A percentile compares a stretch with the other conserved stretches of the same genome.
phyloP scores from a whole-genome alignment of 2,329 filamentous ascomycete genomes.

The Hymenoscyphus salicellus region DNA sequence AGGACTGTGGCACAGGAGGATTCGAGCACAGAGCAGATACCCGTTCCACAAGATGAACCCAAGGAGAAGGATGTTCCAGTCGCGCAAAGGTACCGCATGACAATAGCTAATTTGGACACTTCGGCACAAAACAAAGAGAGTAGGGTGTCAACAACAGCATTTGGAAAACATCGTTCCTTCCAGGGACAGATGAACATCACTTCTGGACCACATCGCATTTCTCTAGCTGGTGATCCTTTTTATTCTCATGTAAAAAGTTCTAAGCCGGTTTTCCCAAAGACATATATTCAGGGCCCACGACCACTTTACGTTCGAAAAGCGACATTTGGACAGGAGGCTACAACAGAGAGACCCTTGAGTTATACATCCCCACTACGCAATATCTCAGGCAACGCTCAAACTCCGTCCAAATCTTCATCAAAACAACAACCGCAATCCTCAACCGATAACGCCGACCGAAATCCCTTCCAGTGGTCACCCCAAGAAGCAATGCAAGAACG shows the following conservation, averaged over 20 bases:
- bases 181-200: slow-evolving; percentile 1
- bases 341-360: slow-evolving; percentile 13
- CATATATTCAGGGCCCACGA: slow-evolving; percentile 15
- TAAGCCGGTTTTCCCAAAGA: slow-evolving; percentile 17
- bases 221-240: slow-evolving; percentile 26
- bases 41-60: slow-evolving; percentile 7
- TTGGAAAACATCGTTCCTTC: slow-evolving; percentile 8
- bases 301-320: slow-evolving; percentile 30
- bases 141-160: slow-evolving; percentile 11
- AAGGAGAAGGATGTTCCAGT: slow-evolving; percentile 20
- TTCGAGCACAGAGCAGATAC: background rate
- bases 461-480: slow-evolving; percentile 32
- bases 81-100: slow-evolving; percentile 17
- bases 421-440: background rate
- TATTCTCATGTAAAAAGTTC: slow-evolving; percentile 23
- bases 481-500: slow-evolving; percentile 24
- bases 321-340: slow-evolving; percentile 27
- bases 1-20: slow-evolving; percentile 9
- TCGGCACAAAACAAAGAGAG: slow-evolving; percentile 20
- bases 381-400: slow-evolving; percentile 26
- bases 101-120: slow-evolving; percentile 13
- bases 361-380: slow-evolving; percentile 23
- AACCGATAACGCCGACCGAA: slow-evolving; percentile 9
- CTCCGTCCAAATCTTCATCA: slow-evolving; percentile 11
- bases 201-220: slow-evolving; percentile 13